phyloP scores from a whole-genome alignment of 768 basidiomycete genomes.

The Cyathus striatus region DNA sequence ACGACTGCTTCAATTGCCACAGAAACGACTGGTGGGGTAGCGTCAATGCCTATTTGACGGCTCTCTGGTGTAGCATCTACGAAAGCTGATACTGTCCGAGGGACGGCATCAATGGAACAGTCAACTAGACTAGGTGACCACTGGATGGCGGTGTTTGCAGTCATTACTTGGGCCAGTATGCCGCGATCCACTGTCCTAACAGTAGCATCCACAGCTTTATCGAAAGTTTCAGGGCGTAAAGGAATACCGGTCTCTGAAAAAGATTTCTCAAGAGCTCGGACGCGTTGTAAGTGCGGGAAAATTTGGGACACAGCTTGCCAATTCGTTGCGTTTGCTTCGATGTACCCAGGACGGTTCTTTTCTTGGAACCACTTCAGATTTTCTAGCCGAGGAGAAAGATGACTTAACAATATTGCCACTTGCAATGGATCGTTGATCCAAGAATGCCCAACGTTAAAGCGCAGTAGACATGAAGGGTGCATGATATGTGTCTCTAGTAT shows the following conservation, averaged over 20 bases:
- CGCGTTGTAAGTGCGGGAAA: slow-evolving; percentile 66
- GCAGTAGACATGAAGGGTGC: slow-evolving; percentile 63
- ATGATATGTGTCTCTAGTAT: slow-evolving; percentile 39
- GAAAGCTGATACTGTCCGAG: slow-evolving; percentile 20
- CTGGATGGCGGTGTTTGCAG: slow-evolving; percentile 27
- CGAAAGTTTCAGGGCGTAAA: slow-evolving; percentile 25
- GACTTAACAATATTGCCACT: slow-evolving; percentile 68
- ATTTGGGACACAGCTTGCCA: slow-evolving; percentile 70
- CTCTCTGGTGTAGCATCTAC: slow-evolving; percentile 49
- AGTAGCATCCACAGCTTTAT: slow-evolving; percentile 46
- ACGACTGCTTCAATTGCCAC: slow-evolving; percentile 39
- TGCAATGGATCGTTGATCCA: slow-evolving; percentile 67
- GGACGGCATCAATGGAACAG: slow-evolving; percentile 27
- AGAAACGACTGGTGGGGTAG: slow-evolving; percentile 41
- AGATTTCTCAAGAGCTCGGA: slow-evolving; percentile 59
- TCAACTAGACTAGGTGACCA: slow-evolving; percentile 26
- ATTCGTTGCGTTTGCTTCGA: slow-evolving; percentile 58
- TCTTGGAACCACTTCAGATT: slow-evolving; percentile 74
- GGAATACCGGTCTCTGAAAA: slow-evolving; percentile 20
- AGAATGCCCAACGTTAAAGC: slow-evolving; percentile 74
- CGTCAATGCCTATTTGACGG: slow-evolving; percentile 44
- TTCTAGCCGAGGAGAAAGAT: slow-evolving; percentile 69
- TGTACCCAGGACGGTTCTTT: slow-evolving; percentile 64
- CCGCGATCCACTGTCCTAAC: slow-evolving; percentile 23
- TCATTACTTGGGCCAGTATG: slow-evolving; percentile 24